Evolutionary conservation across 495 filamentous ascomycete species (phyloP).

Genomic region (Lepraria neglecta): DNA sequence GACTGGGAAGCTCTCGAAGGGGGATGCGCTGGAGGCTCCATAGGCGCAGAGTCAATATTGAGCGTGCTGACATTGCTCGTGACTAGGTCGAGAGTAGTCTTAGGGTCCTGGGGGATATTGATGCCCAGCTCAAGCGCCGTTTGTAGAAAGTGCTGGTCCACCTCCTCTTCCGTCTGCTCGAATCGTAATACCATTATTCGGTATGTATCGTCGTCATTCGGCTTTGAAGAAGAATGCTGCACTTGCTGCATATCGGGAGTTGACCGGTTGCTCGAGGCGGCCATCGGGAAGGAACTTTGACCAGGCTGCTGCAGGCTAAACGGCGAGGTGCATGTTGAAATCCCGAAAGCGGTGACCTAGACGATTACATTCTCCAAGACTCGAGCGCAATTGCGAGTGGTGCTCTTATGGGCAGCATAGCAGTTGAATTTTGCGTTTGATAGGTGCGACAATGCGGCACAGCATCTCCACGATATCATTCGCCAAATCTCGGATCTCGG

Average conservation of each 20-base stretch:
- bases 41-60: slow-evolving; percentile 6
- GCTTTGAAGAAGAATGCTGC: background rate
- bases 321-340: slow-evolving; percentile 15
- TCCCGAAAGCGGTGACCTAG: slow-evolving; percentile 1
- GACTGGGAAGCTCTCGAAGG: slow-evolving; percentile 22
- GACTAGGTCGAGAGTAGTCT: slow-evolving; percentile 26
- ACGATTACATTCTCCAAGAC: background rate
- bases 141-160: slow-evolving; percentile 24
- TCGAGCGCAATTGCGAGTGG: slow-evolving; percentile 1
- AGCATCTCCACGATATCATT: background rate
- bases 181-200: slow-evolving; percentile 28
- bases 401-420: slow-evolving; percentile 9
- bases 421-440: slow-evolving; percentile 3
- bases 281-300: slow-evolving; percentile 8
- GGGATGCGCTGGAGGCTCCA: slow-evolving; percentile 4
- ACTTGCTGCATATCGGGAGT: slow-evolving; percentile 10
- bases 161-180: slow-evolving; percentile 26
- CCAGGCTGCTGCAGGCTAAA: slow-evolving; percentile 16
- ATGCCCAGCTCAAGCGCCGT: slow-evolving; percentile 26
- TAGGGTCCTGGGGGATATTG: slow-evolving; percentile 23
- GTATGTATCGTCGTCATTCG: slow-evolving; percentile 24
- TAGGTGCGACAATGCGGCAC: slow-evolving; percentile 10
- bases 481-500: slow-evolving; percentile 9
- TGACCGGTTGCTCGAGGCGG: slow-evolving; percentile 16
- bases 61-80: slow-evolving; percentile 23